Base-by-base conservation (phyloP, 345 rosid genomes). In the Hirschfeldia incana region DNA sequence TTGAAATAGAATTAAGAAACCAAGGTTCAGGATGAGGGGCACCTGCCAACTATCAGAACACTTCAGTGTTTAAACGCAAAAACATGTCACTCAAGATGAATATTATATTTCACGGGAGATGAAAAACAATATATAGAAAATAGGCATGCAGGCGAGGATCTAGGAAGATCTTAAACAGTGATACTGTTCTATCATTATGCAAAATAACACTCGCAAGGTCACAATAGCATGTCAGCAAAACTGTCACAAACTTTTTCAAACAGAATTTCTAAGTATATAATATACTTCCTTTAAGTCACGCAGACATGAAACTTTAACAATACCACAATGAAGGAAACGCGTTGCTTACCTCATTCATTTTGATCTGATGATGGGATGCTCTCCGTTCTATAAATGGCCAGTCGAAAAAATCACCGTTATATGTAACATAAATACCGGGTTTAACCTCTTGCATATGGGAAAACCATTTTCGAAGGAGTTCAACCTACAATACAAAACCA, bases 341-440 rank as follows among this genome's bases (percentile, higher is more conserved):
- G 67, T 10, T 62, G 79, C 90, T 44, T 89, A 94, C 97, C 83
- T 90, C 87, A 80, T 87, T 87, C 98, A 94, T 91, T 81, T 85
- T 89, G 66, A 91, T 58, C 67, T 91, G 97, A 77, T 94, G 96
- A 86, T 87, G 80, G n/a, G 96, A 85, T 79, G 98, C 98, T 86
- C 98, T 90, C 61, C 77, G 88, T 86, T 94, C 98, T 82, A 94
- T 64, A 85, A 94, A 94, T 55, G 98, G 98, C 98, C 98, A 94
- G 79, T 94, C 98, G 78, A 94, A 94, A 75, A 72, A 92, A 82
- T 94, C 98, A 60, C 98, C 98, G 11, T 92, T 94, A 78, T 94
- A 94, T 16, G 98, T 92, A 60, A 94, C 98, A 87, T 90, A 94
- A 78, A 94, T 89, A 75, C 98, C 91, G 37, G 98, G 98, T 86